Conservation (phyloP, 2,329 filamentous ascomycete genomes). For the Sordariomycetes sp. region DNA sequence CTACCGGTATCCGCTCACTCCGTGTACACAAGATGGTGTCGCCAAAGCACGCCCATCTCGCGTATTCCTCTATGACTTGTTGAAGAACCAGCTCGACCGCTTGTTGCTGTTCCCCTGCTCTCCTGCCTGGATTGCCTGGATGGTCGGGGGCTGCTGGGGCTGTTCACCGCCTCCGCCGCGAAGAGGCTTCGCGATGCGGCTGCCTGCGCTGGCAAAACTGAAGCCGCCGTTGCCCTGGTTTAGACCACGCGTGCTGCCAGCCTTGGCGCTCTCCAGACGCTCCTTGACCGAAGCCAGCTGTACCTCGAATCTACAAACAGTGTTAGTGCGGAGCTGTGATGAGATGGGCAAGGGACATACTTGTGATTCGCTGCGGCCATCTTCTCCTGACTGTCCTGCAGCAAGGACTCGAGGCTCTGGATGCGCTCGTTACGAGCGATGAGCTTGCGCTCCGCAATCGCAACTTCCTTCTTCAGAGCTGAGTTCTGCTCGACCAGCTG, state of each 20-base stretch:
- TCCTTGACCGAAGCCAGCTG: slow-evolving; percentile 97
- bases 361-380: slow-evolving; percentile 94
- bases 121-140: slow-evolving; percentile 51
- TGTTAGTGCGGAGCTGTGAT: slow-evolving; percentile 15
- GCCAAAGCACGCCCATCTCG: too few relatives aligned
- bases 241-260: slow-evolving; percentile 79
- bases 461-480: slow-evolving; percentile 96
- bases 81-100: slow-evolving; percentile 68
- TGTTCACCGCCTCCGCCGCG: slow-evolving; percentile 45
- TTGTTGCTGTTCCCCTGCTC: slow-evolving; percentile 42
- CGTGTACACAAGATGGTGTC: slow-evolving; percentile 4
- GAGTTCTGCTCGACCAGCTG: slow-evolving; percentile 98
- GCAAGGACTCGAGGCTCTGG: slow-evolving; percentile 79
- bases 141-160: slow-evolving; percentile 41
- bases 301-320: slow-evolving; percentile 70
- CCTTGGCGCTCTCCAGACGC: slow-evolving; percentile 89
- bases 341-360: slow-evolving; percentile 43
- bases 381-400: slow-evolving; percentile 98
- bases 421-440: slow-evolving; percentile 96
- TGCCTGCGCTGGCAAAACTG: slow-evolving; percentile 57
- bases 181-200: slow-evolving; percentile 61
- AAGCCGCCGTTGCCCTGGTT: slow-evolving; percentile 60
- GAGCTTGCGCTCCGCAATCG: slow-evolving; percentile 94
- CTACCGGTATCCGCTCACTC: slow-evolving; percentile 3
- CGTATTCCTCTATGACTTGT: slow-evolving; percentile 41